These are phyloP conservation scores for Zygosaccharomyces pseudorouxii DNA, from an alignment of 805 yeast species.

Conservation along the genomic window DNA sequence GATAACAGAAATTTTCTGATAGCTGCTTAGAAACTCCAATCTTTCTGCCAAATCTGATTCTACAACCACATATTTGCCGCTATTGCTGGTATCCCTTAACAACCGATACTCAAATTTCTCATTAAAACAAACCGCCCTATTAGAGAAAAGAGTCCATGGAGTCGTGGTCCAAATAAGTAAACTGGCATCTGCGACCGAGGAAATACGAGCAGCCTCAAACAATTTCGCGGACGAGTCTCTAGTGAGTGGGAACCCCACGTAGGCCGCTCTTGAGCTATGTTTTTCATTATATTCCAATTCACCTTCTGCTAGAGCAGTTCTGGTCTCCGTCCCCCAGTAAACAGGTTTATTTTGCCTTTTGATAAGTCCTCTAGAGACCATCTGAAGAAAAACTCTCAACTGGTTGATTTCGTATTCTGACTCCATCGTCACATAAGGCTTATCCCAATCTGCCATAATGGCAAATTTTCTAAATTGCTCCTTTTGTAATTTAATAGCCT, in stretches of 20 bases:
- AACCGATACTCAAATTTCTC: slow-evolving; percentile 54
- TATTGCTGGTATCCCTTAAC: slow-evolving; percentile 28
- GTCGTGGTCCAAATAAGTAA: slow-evolving; percentile 93
- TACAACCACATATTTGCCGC: slow-evolving; percentile 49
- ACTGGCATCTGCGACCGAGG: slow-evolving; percentile 15
- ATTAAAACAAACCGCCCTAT: slow-evolving; percentile 75
- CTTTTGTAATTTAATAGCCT: slow-evolving; percentile 60
- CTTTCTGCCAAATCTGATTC: slow-evolving; percentile 46
- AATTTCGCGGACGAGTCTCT: slow-evolving; percentile 20
- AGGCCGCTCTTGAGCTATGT: slow-evolving; percentile 66
- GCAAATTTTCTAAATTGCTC: slow-evolving; percentile 63
- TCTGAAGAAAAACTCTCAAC: slow-evolving; percentile 58
- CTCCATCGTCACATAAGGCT: slow-evolving; percentile 69
- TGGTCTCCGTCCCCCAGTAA: slow-evolving; percentile 93
- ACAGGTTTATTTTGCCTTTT: slow-evolving; percentile 90
- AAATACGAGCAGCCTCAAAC: slow-evolving; percentile 5
- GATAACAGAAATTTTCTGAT: slow-evolving; percentile 28
- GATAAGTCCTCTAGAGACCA: slow-evolving; percentile 63
- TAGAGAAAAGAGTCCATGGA: slow-evolving; percentile 94
- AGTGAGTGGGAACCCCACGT: slow-evolving; percentile 59
- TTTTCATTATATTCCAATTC: slow-evolving; percentile 80
- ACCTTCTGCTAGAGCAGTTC: slow-evolving; percentile 94
- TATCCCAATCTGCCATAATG: slow-evolving; percentile 77
- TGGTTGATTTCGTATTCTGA: slow-evolving; percentile 72
- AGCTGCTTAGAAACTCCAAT: slow-evolving; percentile 27